Base-by-base conservation (phyloP, 2,329 filamentous ascomycete species). In the Aspergillus pseudoviridinutans region DNA sequence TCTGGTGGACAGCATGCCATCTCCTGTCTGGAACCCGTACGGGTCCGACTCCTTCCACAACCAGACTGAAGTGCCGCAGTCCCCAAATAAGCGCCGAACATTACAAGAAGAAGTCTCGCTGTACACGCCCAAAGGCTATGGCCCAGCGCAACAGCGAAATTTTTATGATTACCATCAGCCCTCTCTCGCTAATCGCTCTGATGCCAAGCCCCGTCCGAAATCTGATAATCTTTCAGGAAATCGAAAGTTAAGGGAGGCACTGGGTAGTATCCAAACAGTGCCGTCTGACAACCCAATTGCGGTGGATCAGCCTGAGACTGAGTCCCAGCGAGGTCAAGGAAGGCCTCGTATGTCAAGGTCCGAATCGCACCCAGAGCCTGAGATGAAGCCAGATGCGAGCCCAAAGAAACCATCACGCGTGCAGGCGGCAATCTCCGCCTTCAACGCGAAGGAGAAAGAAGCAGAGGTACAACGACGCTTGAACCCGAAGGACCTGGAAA, bases 11-110 rank as follows among this genome's bases (percentile, higher is more conserved):
- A 75, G 78, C 51, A 68, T 75, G 9, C 80, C 83, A 20, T 86
- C 89, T 1, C 91, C 92, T 25, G 92, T 93, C 56, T 96, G 90
- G 80, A 85, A 89, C 14, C 88, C 94, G 67, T 94, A 93, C 70
- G 76, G 81, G 56, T 75, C 76, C 4, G 71, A 73, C 42, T 66
- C 70, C n/a, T 64, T 72, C 50, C 64, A 72, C 53, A 69, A 72
- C 44, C 61, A 66, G 4, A 61, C 66, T 20, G 69, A 62, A 28
- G 75, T 74, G 2, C 76, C 74, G 55, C 77, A 76, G 22, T 70
- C 80, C 12, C 77, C 80, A 9, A 70, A 78, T 41, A 76, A 78
- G 58, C 73, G 74, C 22, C 68, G 75, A 41, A 78, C 72, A 38
- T 62, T 82, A 27, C 77, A 81, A 20, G 79, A 84, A 47, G 84